phyloP scores from a whole-genome alignment of 176 grass and related monocot genomes.

The Juncus inflexus region DNA sequence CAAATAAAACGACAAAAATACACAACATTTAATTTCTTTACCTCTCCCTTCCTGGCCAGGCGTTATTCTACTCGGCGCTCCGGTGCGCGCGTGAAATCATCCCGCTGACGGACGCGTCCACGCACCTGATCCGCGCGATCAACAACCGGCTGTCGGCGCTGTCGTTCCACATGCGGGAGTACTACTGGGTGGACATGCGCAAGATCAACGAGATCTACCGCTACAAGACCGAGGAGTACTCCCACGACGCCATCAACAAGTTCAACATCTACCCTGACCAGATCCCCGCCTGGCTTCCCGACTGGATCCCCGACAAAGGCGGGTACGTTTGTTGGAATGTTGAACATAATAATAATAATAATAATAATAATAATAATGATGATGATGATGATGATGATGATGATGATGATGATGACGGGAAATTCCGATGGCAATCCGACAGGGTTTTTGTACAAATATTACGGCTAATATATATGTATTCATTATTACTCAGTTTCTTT shows the following conservation, averaged over 20 bases:
- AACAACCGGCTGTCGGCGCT: constrained; percentile 71
- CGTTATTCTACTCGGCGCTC: constrained; percentile 82
- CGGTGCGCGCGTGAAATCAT: constrained; percentile 80
- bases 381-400: too few species aligned
- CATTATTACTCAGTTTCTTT: too few species aligned
- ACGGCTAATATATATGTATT: too few species aligned
- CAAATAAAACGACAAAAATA: too few species aligned
- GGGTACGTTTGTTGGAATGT: too few species aligned
- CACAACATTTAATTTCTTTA: too few species aligned
- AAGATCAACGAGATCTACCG: constrained; percentile 94
- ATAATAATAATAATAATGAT: too few species aligned
- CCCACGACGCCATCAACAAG: constrained; percentile 78
- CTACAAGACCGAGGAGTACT: constrained; percentile 92
- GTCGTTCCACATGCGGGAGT: constrained; percentile 84
- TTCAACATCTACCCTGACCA: constrained; percentile 91
- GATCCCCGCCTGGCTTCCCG: constrained; percentile 77
- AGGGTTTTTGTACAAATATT: too few species aligned
- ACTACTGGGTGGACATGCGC: constrained; percentile 89
- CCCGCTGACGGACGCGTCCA: constrained; percentile 50
- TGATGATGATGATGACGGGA: too few species aligned
- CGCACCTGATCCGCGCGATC: constrained; percentile 59
- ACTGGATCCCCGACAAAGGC: constrained; percentile 87
- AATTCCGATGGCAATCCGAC: too few species aligned
- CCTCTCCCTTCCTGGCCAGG: constrained; percentile 46
- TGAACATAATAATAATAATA: too few species aligned